Evolutionary conservation across 352 stramenopile species (phyloP), one percentile per base, ranked within the genome.

Genomic region (Globisporangium acanthophoron): DNA sequence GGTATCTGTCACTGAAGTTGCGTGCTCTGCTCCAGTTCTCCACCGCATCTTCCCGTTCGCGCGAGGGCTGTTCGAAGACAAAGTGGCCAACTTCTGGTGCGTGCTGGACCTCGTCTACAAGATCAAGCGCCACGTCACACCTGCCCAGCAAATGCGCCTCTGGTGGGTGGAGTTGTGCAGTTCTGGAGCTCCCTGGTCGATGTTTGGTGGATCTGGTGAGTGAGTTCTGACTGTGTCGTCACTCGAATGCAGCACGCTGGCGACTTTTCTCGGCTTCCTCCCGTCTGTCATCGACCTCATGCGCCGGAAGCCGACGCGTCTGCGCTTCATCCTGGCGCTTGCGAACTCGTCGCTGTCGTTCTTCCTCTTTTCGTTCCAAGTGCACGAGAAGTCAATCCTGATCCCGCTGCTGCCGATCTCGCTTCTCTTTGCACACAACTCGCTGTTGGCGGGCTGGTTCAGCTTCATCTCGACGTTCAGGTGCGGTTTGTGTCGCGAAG

Each of bases 321-420:
- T 86, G 50, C 72, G 82, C 11, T 85, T 97, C 52, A 59, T 98
- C 18, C 74, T 95, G 39, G 88, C 88, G 8, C 71, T 94, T 27
- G 79, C 73, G 31, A 92, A 89, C 52, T 96, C 81, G 46, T 93
- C 92, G 8, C 70, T 98, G 8, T 85, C 89, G 43, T 98, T 98
- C 60, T 98, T 98, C 68, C 75, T 98, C 48, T 97, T 97, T 46
- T 98, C 90, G n/a, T 99, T 97, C 69, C 96, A 99, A 92, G 96
- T 99, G 44, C 96, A 99, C 59, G 96, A 99, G 67, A 99, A 99
- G 66, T 90, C 92, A 7, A 98, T 98, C 54, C 65, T 99, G 56
- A 73, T 98, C 31, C 78, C 92, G n/a, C 55, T 98, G 41, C 77
- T 97, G 39, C 95, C 96, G 1, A 76, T 96, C 11, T 88, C 85